Percentiles rank a stretch among this genome's conserved stretches.
Conservation (phyloP, 805 yeast genomes). For the Wickerhamomyces xylosicus region DNA sequence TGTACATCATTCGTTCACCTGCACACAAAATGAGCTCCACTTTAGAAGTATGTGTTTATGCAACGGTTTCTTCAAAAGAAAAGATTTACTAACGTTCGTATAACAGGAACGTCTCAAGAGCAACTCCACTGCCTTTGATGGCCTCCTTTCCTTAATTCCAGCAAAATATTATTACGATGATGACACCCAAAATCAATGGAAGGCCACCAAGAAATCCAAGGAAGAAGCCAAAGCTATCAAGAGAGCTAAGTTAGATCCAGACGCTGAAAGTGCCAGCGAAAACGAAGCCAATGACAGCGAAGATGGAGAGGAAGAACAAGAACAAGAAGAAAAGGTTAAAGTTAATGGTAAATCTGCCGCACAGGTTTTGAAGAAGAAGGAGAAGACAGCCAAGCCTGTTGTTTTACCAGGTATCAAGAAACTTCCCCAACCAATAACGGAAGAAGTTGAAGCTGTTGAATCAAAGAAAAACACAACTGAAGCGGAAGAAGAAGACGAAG, state of each 20-base stretch:
- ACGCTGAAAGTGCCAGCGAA: slow-evolving; percentile 48
- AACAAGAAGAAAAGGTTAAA: slow-evolving; percentile 11
- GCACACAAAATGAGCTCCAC: slow-evolving; percentile 37
- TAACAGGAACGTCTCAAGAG: slow-evolving; percentile 71
- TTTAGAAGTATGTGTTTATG: slow-evolving; percentile 40
- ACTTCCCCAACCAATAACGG: slow-evolving; percentile 3
- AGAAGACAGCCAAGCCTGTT: slow-evolving; percentile 39
- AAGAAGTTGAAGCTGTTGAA: slow-evolving; percentile 14
- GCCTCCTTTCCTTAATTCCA: slow-evolving; percentile 82
- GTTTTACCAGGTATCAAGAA: slow-evolving; percentile 18
- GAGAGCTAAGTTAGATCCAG: slow-evolving; percentile 70
- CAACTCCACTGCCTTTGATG: slow-evolving; percentile 78
- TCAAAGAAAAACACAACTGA: slow-evolving; percentile 15
- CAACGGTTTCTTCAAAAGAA: neutral
- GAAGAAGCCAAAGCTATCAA: slow-evolving; percentile 52
- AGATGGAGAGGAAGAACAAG: slow-evolving; percentile 7
- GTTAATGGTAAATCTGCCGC: slow-evolving; percentile 15
- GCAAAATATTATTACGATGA: slow-evolving; percentile 92
- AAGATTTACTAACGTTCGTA: slow-evolving; percentile 5
- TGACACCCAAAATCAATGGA: slow-evolving; percentile 85
- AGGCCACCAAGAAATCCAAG: slow-evolving; percentile 65
- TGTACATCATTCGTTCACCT: too few relatives aligned
- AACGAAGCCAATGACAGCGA: slow-evolving; percentile 19
- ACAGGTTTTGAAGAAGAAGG: slow-evolving; percentile 34
- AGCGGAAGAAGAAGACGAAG: slow-evolving; percentile 18